Conservation (phyloP, 306 rosid species). For the Vigna mungo region DNA sequence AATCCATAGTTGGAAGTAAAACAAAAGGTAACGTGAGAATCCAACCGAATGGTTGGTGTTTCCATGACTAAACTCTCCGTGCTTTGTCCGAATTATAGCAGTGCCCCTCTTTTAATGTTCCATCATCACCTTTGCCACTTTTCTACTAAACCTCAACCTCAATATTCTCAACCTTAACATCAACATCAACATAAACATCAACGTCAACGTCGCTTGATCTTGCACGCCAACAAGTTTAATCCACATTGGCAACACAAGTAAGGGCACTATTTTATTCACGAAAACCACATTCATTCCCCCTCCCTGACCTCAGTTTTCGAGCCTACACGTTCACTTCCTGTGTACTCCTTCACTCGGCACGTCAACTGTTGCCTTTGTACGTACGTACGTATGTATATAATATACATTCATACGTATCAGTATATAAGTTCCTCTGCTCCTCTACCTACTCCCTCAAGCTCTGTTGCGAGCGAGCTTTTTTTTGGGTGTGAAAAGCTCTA, state of each 20-base stretch:
- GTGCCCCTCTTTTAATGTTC: slow-evolving; percentile 67
- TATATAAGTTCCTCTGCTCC: slow-evolving; percentile 1
- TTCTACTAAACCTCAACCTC: slow-evolving; percentile 44
- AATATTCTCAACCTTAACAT: too few relatives aligned
- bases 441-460: slow-evolving; percentile 34
- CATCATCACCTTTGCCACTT: slow-evolving; percentile 57
- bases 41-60: neutral
- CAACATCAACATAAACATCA: too few relatives aligned
- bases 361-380: slow-evolving; percentile 38
- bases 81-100: slow-evolving; percentile 69
- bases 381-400: neutral
- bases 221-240: slow-evolving; percentile 39
- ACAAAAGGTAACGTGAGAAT: slow-evolving; percentile 3
- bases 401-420: too few relatives aligned
- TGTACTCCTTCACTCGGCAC: slow-evolving; percentile 40
- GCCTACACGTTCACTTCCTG: slow-evolving; percentile 69
- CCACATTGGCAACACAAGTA: slow-evolving; percentile 36
- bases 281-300: slow-evolving; percentile 70
- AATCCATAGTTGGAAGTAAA: too few relatives aligned
- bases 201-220: slow-evolving; percentile 13
- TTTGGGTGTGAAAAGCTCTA: neutral
- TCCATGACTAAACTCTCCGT: slow-evolving; percentile 2
- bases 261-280: slow-evolving; percentile 35
- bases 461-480: slow-evolving; percentile 22
- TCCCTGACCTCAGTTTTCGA: slow-evolving; percentile 64